These are phyloP conservation scores for Micractinium conductrix DNA, from an alignment of 139 green algal genomes.

Conservation along the genomic window DNA sequence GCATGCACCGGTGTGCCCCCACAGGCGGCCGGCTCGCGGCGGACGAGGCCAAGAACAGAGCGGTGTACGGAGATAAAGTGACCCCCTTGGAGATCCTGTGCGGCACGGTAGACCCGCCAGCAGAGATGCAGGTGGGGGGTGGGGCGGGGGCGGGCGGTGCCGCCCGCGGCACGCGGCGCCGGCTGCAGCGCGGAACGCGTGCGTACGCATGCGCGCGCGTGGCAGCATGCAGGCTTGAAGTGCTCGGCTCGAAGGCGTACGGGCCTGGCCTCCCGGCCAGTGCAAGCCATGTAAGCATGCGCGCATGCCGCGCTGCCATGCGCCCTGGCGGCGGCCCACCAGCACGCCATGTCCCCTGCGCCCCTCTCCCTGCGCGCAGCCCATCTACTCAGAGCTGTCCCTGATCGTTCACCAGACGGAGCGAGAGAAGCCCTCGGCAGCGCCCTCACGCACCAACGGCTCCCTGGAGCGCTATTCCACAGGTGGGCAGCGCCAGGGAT, in stretches of 20 bases:
- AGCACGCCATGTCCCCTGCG: neutral
- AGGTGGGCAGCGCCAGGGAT: too few relatives aligned
- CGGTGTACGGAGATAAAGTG: constrained; percentile 22
- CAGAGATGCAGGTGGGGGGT: constrained; percentile 36
- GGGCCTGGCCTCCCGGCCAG: neutral
- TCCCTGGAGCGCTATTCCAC: constrained; percentile 24
- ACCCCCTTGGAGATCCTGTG: constrained; percentile 25
- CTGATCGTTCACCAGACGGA: constrained; percentile 23
- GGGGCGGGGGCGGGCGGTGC: neutral
- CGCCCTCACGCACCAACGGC: neutral
- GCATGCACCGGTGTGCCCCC: neutral
- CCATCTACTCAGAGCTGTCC: constrained; percentile 26
- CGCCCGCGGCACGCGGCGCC: too few relatives aligned
- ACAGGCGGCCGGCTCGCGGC: constrained; percentile 6
- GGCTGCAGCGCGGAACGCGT: too few relatives aligned
- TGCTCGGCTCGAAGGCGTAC: neutral
- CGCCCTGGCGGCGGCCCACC: too few relatives aligned
- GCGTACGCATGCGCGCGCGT: too few relatives aligned
- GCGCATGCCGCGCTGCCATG: neutral
- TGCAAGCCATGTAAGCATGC: neutral
- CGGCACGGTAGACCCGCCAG: constrained; percentile 6
- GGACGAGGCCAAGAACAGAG: constrained; percentile 5
- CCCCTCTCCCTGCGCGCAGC: neutral
- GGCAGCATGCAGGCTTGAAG: too few relatives aligned
- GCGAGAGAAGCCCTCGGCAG: neutral